Base-by-base conservation (phyloP, 2,329 filamentous ascomycete species). In the Penicillium sp. region DNA sequence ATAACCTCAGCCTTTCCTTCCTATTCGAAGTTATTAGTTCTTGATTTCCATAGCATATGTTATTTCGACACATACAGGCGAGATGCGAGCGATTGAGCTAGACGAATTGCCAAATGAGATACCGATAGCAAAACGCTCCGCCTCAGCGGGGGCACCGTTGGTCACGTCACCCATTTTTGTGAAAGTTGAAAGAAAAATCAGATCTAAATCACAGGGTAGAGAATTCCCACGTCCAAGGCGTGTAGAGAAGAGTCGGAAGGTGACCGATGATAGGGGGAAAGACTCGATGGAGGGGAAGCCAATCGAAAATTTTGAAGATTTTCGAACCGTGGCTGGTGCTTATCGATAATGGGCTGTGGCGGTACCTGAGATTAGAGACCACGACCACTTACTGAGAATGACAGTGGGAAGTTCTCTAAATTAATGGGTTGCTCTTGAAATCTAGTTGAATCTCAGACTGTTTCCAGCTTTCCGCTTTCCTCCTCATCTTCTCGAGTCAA, bases 91-190 rank as follows among this genome's bases (percentile, higher is more conserved):
- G 70, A 98, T 95, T 44, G 88, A 95, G 72, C 87, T 93, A 80
- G 95, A 94, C 46, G 88, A 89, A 74, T 96, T 98, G 70, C 92
- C 92, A 74, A 96, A 95, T 53, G 89, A 85, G 63, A 98, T 88
- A 65, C 92, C 92, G 69, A 98, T 96, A 63, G 84, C 86, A 58
- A 75, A 74, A 57, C 76, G 69, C 65, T 76, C 72, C 22, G 60
- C 49, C 45, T 62, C 56, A 60, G 65, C 60, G 63, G 64, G 55
- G 59, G 64, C 59, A 65, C 68, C 64, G 70, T 74, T 67, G 56
- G 70, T 62, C 66, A 75, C 71, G 71, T 78, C 62, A 58, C 65
- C 69, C 69, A 72, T 72, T 38, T 60, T 52, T 41, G 35, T 32
- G 3, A 17, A 51, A 44, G 37, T 35, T 44, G 33, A 30, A 34